Percentiles rank a stretch among this genome's conserved stretches.
Evolutionary conservation across 106 monocot species (phyloP).

Genomic region (Ottelia alismoides): DNA sequence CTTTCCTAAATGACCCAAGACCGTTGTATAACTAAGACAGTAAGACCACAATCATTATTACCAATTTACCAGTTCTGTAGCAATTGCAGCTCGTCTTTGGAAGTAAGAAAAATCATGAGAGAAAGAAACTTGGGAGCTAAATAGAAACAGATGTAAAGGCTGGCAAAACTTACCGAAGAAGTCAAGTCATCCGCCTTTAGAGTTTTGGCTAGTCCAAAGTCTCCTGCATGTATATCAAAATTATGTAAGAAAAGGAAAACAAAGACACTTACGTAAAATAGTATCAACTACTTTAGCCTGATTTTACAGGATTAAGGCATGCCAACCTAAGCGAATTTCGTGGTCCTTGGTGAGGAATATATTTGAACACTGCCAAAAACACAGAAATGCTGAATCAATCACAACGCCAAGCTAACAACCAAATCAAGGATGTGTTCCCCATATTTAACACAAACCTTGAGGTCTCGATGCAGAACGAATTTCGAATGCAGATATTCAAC

Average conservation of each 20-base stretch:
- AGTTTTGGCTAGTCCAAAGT: conserved; percentile 98
- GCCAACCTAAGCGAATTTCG: conserved; percentile 90
- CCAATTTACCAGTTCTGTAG: too few relatives aligned
- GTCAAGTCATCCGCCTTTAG: conserved; percentile 93
- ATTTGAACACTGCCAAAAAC: conserved; percentile 97
- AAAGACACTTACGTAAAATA: neutral
- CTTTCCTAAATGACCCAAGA: too few relatives aligned
- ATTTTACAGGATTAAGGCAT: too few relatives aligned
- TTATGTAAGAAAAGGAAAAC: conserved; percentile 1
- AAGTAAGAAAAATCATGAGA: too few relatives aligned
- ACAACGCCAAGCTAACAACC: neutral
- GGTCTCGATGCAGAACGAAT: conserved; percentile 91
- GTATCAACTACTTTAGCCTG: neutral
- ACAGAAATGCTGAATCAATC: neutral
- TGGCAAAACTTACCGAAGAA: conserved; percentile 96
- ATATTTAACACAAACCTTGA: conserved; percentile 51
- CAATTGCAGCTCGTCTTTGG: too few relatives aligned
- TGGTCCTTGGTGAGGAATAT: conserved; percentile 98
- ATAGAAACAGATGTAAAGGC: too few relatives aligned
- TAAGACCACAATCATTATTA: too few relatives aligned
- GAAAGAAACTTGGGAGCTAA: too few relatives aligned
- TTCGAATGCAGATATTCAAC: conserved; percentile 98
- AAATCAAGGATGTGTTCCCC: neutral
- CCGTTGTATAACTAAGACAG: too few relatives aligned
- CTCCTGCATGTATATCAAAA: conserved; percentile 39